Evolutionary conservation across 2,329 filamentous ascomycete species (phyloP).

Genomic region (Coniella lustricola): DNA sequence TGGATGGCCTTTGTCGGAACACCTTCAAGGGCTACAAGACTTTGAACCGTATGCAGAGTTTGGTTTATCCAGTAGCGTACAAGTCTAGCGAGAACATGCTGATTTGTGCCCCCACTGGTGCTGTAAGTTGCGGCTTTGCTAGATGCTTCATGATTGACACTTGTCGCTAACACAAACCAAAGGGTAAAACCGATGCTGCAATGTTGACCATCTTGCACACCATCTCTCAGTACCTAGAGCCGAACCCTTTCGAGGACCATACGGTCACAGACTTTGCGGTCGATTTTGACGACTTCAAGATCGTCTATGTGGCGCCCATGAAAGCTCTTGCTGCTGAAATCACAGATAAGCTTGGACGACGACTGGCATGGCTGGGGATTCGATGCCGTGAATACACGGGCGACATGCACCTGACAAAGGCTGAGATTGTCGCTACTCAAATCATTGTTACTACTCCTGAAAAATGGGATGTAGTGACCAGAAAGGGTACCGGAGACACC

Average conservation of each 20-base stretch:
- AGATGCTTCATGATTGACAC: background rate
- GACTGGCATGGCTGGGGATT: conserved; percentile 88
- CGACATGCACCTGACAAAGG: conserved; percentile 97
- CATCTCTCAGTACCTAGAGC: conserved; percentile 75
- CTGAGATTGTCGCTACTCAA: conserved; percentile 91
- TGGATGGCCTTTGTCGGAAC: conserved; percentile 83
- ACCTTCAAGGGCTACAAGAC: conserved; percentile 93
- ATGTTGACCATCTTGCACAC: conserved; percentile 94
- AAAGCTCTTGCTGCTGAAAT: conserved; percentile 96
- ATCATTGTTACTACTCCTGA: conserved; percentile 98
- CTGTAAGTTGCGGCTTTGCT: conserved; percentile 39
- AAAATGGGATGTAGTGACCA: conserved; percentile 98
- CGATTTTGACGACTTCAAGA: conserved; percentile 86
- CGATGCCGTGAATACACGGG: conserved; percentile 90
- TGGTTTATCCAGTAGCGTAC: conserved; percentile 93
- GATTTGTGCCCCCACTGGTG: conserved; percentile 94
- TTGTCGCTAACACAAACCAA: conserved; percentile 11
- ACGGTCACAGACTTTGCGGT: conserved; percentile 73
- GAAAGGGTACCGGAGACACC: conserved; percentile 94
- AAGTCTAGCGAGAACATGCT: conserved; percentile 97
- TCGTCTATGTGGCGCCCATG: conserved; percentile 98
- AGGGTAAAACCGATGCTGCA: conserved; percentile 95
- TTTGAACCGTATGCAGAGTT: conserved; percentile 95
- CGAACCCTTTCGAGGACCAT: conserved; percentile 70
- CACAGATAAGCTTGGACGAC: conserved; percentile 86